A percentile compares a stretch with the other conserved stretches of the same genome.
These are phyloP conservation scores for Straminergon stramineum DNA, from an alignment of 225 moss, liverwort and hornwort species.

Conservation along the genomic window DNA sequence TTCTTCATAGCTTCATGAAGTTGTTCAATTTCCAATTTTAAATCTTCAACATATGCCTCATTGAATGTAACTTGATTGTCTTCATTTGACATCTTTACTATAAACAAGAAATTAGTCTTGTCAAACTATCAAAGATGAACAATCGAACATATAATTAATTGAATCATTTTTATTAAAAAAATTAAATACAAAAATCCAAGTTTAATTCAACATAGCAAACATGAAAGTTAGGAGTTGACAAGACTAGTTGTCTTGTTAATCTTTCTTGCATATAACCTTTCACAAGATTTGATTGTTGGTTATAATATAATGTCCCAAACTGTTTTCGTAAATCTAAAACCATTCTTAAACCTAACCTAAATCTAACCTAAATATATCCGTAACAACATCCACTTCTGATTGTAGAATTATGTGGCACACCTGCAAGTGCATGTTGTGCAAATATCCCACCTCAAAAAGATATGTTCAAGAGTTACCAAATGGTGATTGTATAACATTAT, in stretches of 20 bases:
- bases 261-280: too few species aligned
- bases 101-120: too few species aligned
- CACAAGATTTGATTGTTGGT: too few species aligned
- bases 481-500: not conserved
- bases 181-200: too few species aligned
- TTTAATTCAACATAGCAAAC: too few species aligned
- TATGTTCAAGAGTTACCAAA: not conserved
- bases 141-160: too few species aligned
- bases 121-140: too few species aligned
- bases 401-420: rapidly evolving
- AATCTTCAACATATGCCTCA: not conserved
- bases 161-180: too few species aligned
- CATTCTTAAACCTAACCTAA: not conserved
- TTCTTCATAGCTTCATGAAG: not conserved
- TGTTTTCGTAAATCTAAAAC: too few species aligned
- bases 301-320: too few species aligned
- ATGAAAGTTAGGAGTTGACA: too few species aligned
- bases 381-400: not conserved
- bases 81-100: not conserved
- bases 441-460: not conserved
- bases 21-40: not conserved
- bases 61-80: not conserved
- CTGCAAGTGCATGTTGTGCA: not conserved
- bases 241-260: too few species aligned
- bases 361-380: not conserved